Base-by-base conservation (phyloP, 2,329 filamentous ascomycete genomes). In the Phyllosticta citribraziliensis region DNA sequence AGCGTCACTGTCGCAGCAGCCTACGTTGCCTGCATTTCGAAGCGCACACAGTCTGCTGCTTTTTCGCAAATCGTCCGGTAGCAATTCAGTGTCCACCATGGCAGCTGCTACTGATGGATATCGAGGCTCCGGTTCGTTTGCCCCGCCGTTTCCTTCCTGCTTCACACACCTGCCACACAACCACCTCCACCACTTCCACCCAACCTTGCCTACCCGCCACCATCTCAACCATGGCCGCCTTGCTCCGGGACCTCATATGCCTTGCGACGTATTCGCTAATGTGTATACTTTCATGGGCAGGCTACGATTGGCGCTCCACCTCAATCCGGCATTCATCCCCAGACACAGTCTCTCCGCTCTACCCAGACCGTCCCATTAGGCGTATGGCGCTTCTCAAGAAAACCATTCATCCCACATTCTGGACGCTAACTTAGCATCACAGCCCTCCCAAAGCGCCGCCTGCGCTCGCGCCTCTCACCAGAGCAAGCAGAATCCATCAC, bases 321-420 rank as follows among this genome's bases (percentile, higher is more conserved):
- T 74, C 71, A 60, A 74, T 57, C 59, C 72, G 68, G 69, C 73
- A 67, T 67, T 74, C 66, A 69, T 71, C 67, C 73, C 71, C 63
- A 72, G 91, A 96, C 79, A 88, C 88, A 63, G 82, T 86, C 65
- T 94, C 91, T 63, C 85, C 88, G 63, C 80, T 90, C 69, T 96
- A 89, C 72, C 91, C 91, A 66, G 89, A 96, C 72, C 87, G 94
- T 74, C 88, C 93, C 64, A 99, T 99, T 72, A 88, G 91, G 56
- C 60, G 60, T 62, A 56, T 52, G 60, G 56, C 60, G 60, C 60
- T 62, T 58, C 55, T 52, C 57, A 56, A 54, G 27, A 30, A 27
- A 27, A 61, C 54, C 55, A 27, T 27, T 19, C 27, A 56, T n/a
- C 19, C 25, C 55, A 54, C 33, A 12, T 20, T 56, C 54, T 33